phyloP scores from a whole-genome alignment of 1,139 yeast genomes.

The Tardiomyces depauwii region DNA sequence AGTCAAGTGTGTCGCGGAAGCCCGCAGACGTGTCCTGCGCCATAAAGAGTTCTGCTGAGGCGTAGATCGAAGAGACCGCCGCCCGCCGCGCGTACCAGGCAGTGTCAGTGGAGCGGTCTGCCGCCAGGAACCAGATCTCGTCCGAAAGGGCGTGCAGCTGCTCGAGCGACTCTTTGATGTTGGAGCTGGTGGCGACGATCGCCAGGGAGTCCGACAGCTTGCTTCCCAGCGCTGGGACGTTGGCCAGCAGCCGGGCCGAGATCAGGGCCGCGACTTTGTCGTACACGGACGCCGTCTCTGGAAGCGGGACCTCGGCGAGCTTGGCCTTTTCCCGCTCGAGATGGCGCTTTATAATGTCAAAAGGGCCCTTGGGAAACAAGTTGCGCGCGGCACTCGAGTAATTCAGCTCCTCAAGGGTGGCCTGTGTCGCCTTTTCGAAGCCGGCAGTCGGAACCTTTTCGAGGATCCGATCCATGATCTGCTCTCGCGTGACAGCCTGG shows the following conservation, averaged over 20 bases:
- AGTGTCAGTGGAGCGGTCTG: slow-evolving; percentile 74
- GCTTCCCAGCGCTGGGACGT: slow-evolving; percentile 35
- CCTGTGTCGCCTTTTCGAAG: slow-evolving; percentile 49
- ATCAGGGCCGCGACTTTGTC: slow-evolving; percentile 38
- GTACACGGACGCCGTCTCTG: slow-evolving; percentile 12
- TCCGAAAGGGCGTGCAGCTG: slow-evolving; percentile 72
- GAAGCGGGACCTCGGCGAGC: slow-evolving; percentile 20
- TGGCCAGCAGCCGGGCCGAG: slow-evolving; percentile 50
- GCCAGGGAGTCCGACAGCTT: slow-evolving; percentile 37
- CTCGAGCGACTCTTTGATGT: slow-evolving; percentile 38
- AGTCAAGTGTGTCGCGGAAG: slow-evolving; percentile 46
- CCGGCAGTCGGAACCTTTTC: slow-evolving; percentile 57
- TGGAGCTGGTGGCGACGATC: slow-evolving; percentile 43
- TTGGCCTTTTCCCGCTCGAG: slow-evolving; percentile 37
- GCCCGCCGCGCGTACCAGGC: slow-evolving; percentile 90
- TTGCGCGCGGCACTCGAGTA: slow-evolving; percentile 59
- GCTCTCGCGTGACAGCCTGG: not conserved
- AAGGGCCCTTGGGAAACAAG: slow-evolving; percentile 44
- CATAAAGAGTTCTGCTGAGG: slow-evolving; percentile 67
- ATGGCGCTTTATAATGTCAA: slow-evolving; percentile 57
- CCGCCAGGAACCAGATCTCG: slow-evolving; percentile 71
- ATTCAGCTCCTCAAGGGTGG: slow-evolving; percentile 50
- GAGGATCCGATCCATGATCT: slow-evolving; percentile 38
- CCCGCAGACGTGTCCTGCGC: slow-evolving; percentile 56
- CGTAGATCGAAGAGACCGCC: slow-evolving; percentile 57